phyloP scores from a whole-genome alignment of 1,284 basidiomycete genomes.

The Cryptococcus sp. region DNA sequence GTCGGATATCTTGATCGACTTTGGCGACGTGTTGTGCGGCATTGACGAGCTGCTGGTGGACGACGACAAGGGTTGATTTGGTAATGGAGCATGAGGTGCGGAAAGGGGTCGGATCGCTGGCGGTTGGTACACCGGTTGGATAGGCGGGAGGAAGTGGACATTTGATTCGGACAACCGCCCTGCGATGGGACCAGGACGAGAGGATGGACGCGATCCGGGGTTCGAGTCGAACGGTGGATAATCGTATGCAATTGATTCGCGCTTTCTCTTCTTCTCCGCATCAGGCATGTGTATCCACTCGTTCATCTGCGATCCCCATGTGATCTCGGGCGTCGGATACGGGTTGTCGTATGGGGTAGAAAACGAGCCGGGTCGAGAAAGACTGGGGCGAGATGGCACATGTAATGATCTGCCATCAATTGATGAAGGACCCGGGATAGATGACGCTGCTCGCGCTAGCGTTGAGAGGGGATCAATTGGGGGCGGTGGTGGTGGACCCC shows the following conservation, averaged over 20 bases:
- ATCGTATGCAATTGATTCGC: slow-evolving; percentile 6
- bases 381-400: slow-evolving; percentile 4
- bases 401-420: slow-evolving; percentile 4
- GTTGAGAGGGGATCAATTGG: slow-evolving; percentile 16
- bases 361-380: slow-evolving; percentile 12
- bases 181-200: slow-evolving; percentile 10
- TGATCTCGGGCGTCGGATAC: slow-evolving; percentile 20
- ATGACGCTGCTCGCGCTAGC: slow-evolving; percentile 14
- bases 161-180: slow-evolving; percentile 17
- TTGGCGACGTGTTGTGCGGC: slow-evolving; percentile 14
- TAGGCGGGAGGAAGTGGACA: slow-evolving; percentile 12
- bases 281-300: slow-evolving; percentile 12
- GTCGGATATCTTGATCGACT: slow-evolving; percentile 22
- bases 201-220: not conserved
- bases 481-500: slow-evolving; percentile 4
- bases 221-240: not conserved
- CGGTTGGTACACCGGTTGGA: slow-evolving; percentile 4
- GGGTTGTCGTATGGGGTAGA: slow-evolving; percentile 19
- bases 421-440: slow-evolving; percentile 4
- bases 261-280: slow-evolving; percentile 14
- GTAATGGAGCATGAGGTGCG: slow-evolving; percentile 8
- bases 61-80: not conserved
- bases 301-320: slow-evolving; percentile 16
- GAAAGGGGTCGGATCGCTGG: slow-evolving; percentile 10
- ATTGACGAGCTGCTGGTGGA: not conserved